Evolutionary conservation across 192 early-diverging fungal genomes (phyloP), one percentile per base, ranked within the genome.

Genomic region (Mortierella claussenii): DNA sequence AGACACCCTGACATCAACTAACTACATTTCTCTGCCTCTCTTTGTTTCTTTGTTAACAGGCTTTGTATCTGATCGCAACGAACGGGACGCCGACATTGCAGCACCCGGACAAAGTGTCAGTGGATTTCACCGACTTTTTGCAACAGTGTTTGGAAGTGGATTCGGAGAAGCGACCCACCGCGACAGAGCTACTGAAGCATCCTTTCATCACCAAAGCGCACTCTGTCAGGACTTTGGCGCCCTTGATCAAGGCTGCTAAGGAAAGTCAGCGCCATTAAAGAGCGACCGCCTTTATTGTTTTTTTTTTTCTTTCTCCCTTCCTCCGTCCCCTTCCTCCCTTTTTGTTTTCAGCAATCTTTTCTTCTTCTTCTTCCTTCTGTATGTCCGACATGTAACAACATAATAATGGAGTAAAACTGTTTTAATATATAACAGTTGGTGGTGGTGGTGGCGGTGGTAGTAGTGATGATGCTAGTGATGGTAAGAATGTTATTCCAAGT

Each of bases 11-110:
- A n/a, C n/a, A n/a, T n/a, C n/a, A n/a, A n/a, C n/a, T n/a, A 3
- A 17, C 28, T 28, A 31, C 21, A 24, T 55, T 24, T 33, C 13
- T 51, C 55, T 0, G 55, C 18, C 42, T 46, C 13, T 57, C 15
- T 34, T 33, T 53, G n/a, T 56, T 0, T 57, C 8, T 20, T 62
- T 20, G 26, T 55, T 10, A 23, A 47, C 57, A 88, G 69, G 96
- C 96, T 10, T 73, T 98, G 55, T 97, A 96, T 65, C 70, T 98
- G 63, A 98, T 98, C 88, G 96, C 96, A 2, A 98, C 95, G 17
- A 98, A 94, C 46, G 97, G 97, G 27, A 97, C 94, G 10, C 97
- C 96, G 10, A 88, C 89, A 40, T 78, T 99, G 26, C 92, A 98
- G 82, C 88, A 93, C 47, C 96, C 97, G 8, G 93, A 95, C 53